A percentile compares a stretch with the other conserved stretches of the same genome.
Evolutionary conservation across 2,329 filamentous ascomycete species (phyloP).

Genomic region (Seiridium unicorne): DNA sequence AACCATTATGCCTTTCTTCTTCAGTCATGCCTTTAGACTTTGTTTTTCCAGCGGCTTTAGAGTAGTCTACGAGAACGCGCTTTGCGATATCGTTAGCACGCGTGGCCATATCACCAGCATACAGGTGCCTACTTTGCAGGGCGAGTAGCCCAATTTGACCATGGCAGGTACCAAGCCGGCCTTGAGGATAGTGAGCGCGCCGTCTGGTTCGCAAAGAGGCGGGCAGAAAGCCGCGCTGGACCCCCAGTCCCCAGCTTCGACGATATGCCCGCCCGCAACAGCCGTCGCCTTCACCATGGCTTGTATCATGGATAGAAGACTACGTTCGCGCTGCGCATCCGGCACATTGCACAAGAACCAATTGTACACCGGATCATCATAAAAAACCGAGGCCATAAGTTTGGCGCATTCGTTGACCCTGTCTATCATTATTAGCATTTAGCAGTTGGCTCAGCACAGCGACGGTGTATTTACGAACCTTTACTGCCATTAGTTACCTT

Average conservation of each 20-base stretch:
- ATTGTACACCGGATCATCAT: conserved; percentile 1
- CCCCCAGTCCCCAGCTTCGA: not conserved
- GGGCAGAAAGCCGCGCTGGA: not conserved
- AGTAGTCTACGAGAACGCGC: not conserved
- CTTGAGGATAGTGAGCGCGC: not conserved
- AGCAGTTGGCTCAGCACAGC: not conserved
- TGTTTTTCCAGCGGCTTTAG: not conserved
- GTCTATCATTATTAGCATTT: not conserved
- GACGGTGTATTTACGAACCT: not conserved
- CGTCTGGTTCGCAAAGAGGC: not conserved
- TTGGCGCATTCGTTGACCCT: not conserved
- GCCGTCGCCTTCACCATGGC: not conserved
- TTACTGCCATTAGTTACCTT: not conserved
- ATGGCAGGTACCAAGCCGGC: not conserved
- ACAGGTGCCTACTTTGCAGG: not conserved
- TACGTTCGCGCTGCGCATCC: not conserved
- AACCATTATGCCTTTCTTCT: not conserved
- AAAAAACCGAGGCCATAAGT: not conserved
- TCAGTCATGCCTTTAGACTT: not conserved
- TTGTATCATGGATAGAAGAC: not conserved
- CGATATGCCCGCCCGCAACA: not conserved
- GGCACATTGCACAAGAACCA: conserved; percentile 1
- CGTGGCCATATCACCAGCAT: not conserved
- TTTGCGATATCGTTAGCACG: not conserved
- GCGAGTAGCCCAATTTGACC: not conserved